phyloP scores from a whole-genome alignment of 2,329 filamentous ascomycete species.

The Penicillium sp. region DNA sequence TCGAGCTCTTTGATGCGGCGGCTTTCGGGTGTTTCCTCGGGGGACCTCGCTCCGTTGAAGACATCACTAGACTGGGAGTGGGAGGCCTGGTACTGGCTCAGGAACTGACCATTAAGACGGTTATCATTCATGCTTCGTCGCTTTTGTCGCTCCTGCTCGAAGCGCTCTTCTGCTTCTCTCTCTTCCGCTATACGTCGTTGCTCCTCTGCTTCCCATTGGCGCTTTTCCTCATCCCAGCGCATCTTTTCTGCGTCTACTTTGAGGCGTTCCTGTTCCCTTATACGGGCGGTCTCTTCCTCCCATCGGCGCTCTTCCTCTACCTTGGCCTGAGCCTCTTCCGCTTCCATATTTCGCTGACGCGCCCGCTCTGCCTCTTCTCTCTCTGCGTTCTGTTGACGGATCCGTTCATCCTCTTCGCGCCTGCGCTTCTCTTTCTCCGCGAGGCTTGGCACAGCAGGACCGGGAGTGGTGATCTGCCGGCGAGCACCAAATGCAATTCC shows the following conservation, averaged over 20 bases:
- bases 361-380: constrained; percentile 54
- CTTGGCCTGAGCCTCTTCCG: constrained; percentile 48
- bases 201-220: constrained; percentile 73
- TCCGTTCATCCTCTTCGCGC: constrained; percentile 57
- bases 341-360: constrained; percentile 50
- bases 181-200: constrained; percentile 71
- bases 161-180: constrained; percentile 64
- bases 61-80: constrained; percentile 58
- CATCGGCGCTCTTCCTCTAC: constrained; percentile 48
- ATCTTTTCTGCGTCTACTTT: constrained; percentile 49
- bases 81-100: constrained; percentile 82
- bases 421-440: constrained; percentile 78
- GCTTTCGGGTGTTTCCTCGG: constrained; percentile 56
- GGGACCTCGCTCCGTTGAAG: constrained; percentile 32
- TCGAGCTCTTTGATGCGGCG: constrained; percentile 78
- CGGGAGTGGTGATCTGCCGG: constrained; percentile 84
- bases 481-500: constrained; percentile 89
- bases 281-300: constrained; percentile 47
- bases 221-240: constrained; percentile 55
- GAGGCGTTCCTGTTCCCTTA: constrained; percentile 53
- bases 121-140: constrained; percentile 62
- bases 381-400: constrained; percentile 43
- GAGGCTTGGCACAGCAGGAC: constrained; percentile 74
- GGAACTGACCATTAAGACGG: constrained; percentile 75
- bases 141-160: constrained; percentile 65